Percentiles rank a stretch among this genome's conserved stretches.
Evolutionary conservation across 2,329 filamentous ascomycete species (phyloP).

Genomic region (Ceratocystis destructans): DNA sequence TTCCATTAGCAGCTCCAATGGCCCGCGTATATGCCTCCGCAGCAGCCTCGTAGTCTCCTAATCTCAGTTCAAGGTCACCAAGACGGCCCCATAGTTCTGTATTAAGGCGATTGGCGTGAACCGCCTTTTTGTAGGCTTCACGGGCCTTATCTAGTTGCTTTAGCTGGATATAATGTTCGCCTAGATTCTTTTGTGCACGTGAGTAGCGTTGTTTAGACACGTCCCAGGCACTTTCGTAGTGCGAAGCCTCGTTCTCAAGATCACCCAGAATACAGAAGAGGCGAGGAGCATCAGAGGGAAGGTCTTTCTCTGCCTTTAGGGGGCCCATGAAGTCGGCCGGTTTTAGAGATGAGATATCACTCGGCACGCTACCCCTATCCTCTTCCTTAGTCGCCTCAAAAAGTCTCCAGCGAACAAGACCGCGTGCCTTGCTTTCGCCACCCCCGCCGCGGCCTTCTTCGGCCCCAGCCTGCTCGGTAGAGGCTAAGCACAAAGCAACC

Average conservation of each 20-base stretch:
- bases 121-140: constrained; percentile 63
- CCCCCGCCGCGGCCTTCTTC: constrained; percentile 43
- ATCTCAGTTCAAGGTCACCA: constrained; percentile 72
- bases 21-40: constrained; percentile 71
- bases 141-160: constrained; percentile 56
- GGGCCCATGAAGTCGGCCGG: constrained; percentile 39
- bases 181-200: constrained; percentile 75
- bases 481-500: constrained; percentile 76
- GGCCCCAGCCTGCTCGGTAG: constrained; percentile 45
- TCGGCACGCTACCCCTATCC: constrained; percentile 21
- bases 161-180: constrained; percentile 56
- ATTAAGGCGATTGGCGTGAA: constrained; percentile 67
- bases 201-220: constrained; percentile 70
- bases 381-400: constrained; percentile 53
- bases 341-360: constrained; percentile 10
- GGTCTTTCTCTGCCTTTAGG: constrained; percentile 35
- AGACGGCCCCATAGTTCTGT: constrained; percentile 78
- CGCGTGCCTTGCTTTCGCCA: constrained; percentile 66
- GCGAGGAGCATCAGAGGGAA: constrained; percentile 66
- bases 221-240: constrained; percentile 81
- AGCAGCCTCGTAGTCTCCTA: constrained; percentile 63
- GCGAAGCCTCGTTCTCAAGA: constrained; percentile 56
- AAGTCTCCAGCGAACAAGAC: constrained; percentile 62
- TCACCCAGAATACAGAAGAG: constrained; percentile 91
- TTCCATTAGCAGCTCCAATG: constrained; percentile 48